These are phyloP conservation scores for Peribolospora kevripleyi DNA, from an alignment of 768 basidiomycete genomes.

Conservation along the genomic window DNA sequence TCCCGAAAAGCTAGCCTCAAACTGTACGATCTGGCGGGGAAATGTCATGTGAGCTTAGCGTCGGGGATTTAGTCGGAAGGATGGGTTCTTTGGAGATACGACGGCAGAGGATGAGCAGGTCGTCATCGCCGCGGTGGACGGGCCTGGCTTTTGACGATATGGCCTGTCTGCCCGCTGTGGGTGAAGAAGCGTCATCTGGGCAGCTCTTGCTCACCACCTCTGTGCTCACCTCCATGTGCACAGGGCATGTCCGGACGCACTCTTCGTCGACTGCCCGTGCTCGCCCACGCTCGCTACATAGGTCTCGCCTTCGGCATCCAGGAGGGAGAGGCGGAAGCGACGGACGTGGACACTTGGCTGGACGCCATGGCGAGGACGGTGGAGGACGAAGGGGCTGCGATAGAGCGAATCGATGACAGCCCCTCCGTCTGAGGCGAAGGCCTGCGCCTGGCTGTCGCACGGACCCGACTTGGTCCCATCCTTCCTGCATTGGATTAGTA, in stretches of 20 bases:
- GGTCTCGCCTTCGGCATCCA: constrained; percentile 11
- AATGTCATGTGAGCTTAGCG: constrained; percentile 44
- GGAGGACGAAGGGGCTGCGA: constrained; percentile 17
- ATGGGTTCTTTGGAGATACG: too few species aligned
- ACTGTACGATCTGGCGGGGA: constrained; percentile 31
- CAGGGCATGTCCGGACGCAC: constrained; percentile 82
- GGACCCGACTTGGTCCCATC: too few species aligned
- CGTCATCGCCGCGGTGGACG: too few species aligned
- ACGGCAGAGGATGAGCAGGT: background rate
- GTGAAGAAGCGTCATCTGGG: too few species aligned
- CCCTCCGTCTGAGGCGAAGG: background rate
- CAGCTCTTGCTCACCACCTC: background rate
- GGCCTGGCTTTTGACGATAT: too few species aligned
- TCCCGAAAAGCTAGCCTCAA: constrained; percentile 5
- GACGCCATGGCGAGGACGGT: constrained; percentile 63
- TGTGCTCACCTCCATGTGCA: constrained; percentile 6
- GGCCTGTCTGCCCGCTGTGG: too few species aligned
- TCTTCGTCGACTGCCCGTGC: constrained; percentile 73
- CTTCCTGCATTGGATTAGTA: too few species aligned
- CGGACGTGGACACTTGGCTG: constrained; percentile 45
- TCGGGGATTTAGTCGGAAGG: background rate
- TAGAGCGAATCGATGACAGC: constrained; percentile 12
- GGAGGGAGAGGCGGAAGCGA: constrained; percentile 2
- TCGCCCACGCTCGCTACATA: constrained; percentile 68
- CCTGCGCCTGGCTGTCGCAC: background rate